phyloP scores from a whole-genome alignment of 257 asterid genomes.

The Ligustrum vulgare region DNA sequence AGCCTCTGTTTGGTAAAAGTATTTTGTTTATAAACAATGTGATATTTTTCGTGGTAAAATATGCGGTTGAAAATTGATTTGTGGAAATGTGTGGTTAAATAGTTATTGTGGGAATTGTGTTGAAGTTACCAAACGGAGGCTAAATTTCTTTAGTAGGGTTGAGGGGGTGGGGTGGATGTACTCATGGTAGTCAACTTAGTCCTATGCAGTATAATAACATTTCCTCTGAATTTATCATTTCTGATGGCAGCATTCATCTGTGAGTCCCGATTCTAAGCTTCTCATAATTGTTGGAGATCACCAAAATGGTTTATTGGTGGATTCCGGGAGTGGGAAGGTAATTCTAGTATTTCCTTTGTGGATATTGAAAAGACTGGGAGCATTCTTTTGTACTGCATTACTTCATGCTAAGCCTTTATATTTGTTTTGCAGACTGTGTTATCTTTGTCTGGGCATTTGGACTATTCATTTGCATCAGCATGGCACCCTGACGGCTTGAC shows the following conservation, averaged over 20 bases:
- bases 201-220: not conserved
- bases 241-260: slow-evolving; percentile 75
- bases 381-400: not conserved
- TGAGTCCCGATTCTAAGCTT: slow-evolving; percentile 79
- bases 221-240: slow-evolving; percentile 17
- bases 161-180: not conserved
- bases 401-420: not conserved
- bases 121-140: too few species aligned
- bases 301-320: slow-evolving; percentile 72
- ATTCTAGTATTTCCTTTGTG: slow-evolving; percentile 10
- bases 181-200: not conserved
- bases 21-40: too few species aligned
- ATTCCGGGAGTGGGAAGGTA: slow-evolving; percentile 79
- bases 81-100: too few species aligned
- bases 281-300: slow-evolving; percentile 84
- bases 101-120: too few species aligned
- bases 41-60: too few species aligned
- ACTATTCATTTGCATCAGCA: slow-evolving; percentile 89
- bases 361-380: not conserved
- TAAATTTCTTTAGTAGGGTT: not conserved
- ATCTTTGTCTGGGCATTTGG: slow-evolving; percentile 67
- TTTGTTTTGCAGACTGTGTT: slow-evolving; percentile 48
- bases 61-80: too few species aligned
- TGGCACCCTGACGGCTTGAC: slow-evolving; percentile 89
- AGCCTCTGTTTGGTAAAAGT: too few species aligned